Evolutionary conservation across 345 rosid species (phyloP), one percentile per base, ranked within the genome.

Genomic region (Trapa bicornis): DNA sequence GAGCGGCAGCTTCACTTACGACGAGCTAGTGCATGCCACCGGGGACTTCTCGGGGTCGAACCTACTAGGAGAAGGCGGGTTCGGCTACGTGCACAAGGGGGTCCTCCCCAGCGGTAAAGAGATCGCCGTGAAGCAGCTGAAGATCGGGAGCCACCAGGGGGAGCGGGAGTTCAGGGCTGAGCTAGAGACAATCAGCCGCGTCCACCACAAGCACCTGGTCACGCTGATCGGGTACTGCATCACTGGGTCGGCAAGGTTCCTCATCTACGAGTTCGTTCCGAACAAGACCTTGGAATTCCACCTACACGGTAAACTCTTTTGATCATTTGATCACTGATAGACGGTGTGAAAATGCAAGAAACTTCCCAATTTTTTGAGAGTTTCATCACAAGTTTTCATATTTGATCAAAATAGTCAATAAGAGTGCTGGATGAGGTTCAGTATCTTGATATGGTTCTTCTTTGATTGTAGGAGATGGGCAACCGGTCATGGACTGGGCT

Each of bases 201-300:
- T 82, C 8, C 86, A 77, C 74, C 86, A 79, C 67, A 73, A 66
- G 43, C 79, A 79, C 60, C 75, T 82, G 10, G 86, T 79, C 43
- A 67, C 75, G 2, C 47, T 82, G 72, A 71, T 82, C 0, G 86
- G 83, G 8, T 74, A 79, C 67, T 80, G 86, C 78, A 75, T 75
- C 17, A 70, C 72, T 5, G 70, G 75, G 39, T 60, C 66, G 54
- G 68, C 70, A 58, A 77, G 81, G 67, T 47, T 79, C 71, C 81
- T 82, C 43, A 73, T 79, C 57, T 82, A 79, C n/a, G 85, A 82
- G 78, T 80, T 83, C 67, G 75, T 83, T 48, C 79, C 81, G 15
- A 83, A 83, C 72, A 71, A 77, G 16, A 77, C 81, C 48, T 66
- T 83, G 68, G 80, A 74, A 64, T 79, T 66, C 66, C 83, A 81